Evolutionary conservation across 176 grass and related monocot genomes (phyloP), one percentile per base, ranked within the genome.

Genomic region (Dendrocalamus sinicus): DNA sequence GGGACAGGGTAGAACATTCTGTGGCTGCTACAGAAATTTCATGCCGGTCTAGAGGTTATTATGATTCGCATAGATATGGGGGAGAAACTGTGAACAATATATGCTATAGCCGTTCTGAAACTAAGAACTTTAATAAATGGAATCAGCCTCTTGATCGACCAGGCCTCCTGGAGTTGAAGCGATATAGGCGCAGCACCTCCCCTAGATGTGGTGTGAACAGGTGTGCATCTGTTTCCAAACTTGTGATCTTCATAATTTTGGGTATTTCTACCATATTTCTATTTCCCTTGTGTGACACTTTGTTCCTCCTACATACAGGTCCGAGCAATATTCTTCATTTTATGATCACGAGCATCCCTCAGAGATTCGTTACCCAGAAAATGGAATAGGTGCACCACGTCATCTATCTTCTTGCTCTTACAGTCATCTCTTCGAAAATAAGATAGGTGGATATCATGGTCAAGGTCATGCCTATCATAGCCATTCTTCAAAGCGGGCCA

Each of bases 1-100:
- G 9, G 79, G 70, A 84, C 37, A 84, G 23, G 74, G 19, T 73
- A 73, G 75, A 89, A 59, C 60, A 84, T 80, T 67, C 37, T 72
- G 24, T 57, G 62, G 14, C 22, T 50, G 82, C 28, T 83, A 60
- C 8, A 61, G 65, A 60, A 70, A 60, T 51, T 77, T 60, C 39
- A 6, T 11, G 8, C 50, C 5, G 1, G 4, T 40, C 75, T 59
- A 78, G 0, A 47, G 53, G 52, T 72, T 5, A 20, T 68, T 22
- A 14, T 45, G 50, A 69, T 77, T 77, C 69, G 12, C 23, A 46
- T 30, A 70, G 37, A 57, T 48, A 24, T 47, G 10, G 7, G 37
- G 40, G 9, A 66, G 67, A 69, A 69, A 44, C 37, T 41, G 35
- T 50, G 47, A 50, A 50, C 47, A 50, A 50, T 50, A 4, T 50